Evolutionary conservation across 2,329 filamentous ascomycete genomes (phyloP), one percentile per base, ranked within the genome.

Genomic region (Fusarium siculi): DNA sequence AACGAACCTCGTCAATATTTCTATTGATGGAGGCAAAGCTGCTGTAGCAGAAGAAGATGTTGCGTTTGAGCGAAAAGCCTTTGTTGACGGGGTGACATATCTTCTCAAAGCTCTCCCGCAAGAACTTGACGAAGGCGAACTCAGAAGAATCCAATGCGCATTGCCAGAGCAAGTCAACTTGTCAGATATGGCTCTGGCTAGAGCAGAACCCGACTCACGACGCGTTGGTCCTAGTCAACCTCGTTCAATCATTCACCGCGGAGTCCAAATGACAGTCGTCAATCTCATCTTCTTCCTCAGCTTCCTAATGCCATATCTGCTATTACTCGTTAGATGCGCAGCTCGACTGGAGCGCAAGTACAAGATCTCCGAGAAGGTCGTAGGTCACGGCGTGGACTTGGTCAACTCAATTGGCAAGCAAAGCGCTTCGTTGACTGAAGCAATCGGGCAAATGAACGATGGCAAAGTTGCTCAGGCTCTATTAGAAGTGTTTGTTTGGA

Each of bases 311-410:
- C 91, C 92, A 3, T 92, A 92, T 75, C 76, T 91, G 37, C 85
- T 88, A 70, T 75, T 87, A 9, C 79, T 92, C 18, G 73, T 91
- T 19, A 84, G 84, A 21, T 81, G 86, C 21, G 84, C 87, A 21
- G 91, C 90, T 70, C 83, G 86, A 54, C 91, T 91, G 70, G 92
- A 95, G 78, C 87, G 90, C 21, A 86, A 90, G 73, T 89, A 94
- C 80, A 89, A 88, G 70, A 84, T 95, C 67, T 90, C 93, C 90
- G 37, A 96, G 83, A 56, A 94, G 82, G 81, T 96, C 91, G 84
- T 96, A 90, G 60, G 93, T 83, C 75, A 89, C 79, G 69, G 92
- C 82, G 77, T 92, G 88, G 79, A 90, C 84, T 78, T 88, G 81
- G 80, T 91, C 84, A 72, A 85, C 78, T 66, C 87, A 83, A 79